A percentile compares a stretch with the other conserved stretches of the same genome.
Evolutionary conservation across 2,329 filamentous ascomycete species (phyloP).

Genomic region (Colletotrichum destructivum): DNA sequence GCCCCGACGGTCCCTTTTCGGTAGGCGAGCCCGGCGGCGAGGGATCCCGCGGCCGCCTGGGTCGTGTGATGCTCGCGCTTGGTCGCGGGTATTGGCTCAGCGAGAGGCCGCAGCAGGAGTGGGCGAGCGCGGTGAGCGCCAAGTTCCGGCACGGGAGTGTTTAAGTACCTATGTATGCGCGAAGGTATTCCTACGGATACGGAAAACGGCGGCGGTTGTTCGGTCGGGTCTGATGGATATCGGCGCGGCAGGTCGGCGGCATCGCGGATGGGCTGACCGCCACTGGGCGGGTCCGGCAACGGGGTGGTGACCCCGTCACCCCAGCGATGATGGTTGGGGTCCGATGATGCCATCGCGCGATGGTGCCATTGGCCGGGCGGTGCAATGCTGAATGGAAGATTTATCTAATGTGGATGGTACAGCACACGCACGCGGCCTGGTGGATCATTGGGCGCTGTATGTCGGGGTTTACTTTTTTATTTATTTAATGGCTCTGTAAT

Average conservation of each 20-base stretch:
- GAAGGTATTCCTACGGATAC: not conserved
- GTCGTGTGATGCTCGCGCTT: conserved; percentile 82
- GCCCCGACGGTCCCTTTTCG: conserved; percentile 74
- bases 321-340: conserved; percentile 19
- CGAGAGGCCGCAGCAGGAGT: conserved; percentile 75
- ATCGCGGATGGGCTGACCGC: conserved; percentile 16
- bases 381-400: conserved; percentile 14
- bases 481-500: not conserved
- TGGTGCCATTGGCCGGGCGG: conserved; percentile 23
- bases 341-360: conserved; percentile 37
- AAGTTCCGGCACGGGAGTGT: conserved; percentile 38
- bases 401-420: conserved; percentile 17
- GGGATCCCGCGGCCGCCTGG: conserved; percentile 84
- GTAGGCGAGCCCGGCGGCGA: conserved; percentile 79
- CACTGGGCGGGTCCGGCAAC: conserved; percentile 4
- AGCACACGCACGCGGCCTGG: conserved; percentile 2
- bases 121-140: conserved; percentile 75
- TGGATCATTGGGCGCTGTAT: conserved; percentile 4
- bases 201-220: not conserved
- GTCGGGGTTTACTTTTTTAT: conserved; percentile 12
- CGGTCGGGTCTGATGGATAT: conserved; percentile 22
- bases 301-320: conserved; percentile 4
- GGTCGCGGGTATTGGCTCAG: conserved; percentile 88
- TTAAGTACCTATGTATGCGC: conserved; percentile 2
- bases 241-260: conserved; percentile 41